Base-by-base conservation (phyloP, 371 early-diverging fungal genomes). In the Coemansia sp. region DNA sequence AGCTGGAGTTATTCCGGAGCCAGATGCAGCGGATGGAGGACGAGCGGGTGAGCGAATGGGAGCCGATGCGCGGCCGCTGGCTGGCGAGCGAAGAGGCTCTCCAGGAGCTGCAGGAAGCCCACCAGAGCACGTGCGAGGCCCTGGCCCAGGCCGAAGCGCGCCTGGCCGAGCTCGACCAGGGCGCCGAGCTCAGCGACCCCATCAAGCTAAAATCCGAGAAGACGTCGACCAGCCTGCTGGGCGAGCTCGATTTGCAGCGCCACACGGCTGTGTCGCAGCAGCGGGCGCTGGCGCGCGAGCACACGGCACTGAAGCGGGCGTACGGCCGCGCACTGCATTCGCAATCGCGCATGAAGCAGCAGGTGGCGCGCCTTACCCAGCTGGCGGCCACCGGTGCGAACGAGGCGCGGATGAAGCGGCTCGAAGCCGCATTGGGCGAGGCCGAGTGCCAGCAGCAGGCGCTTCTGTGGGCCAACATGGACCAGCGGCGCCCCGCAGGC, bases 381-480 rank as follows among this genome's bases (percentile, higher is more conserved):
- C 62, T 73, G 26, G 74, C 74, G 1, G 74, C 74, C 1, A 47
- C 62, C 0, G 68, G 70, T 3, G 71, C 70, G 2, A 62, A n/a
- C 53, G 74, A 73, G 47, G 60, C 71, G 13, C 70, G 74, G 9
- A 70, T 73, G 74, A 43, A 53, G 36, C 61, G 74, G 5, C 58
- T 73, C 26, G 74, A 73, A 35, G 74, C 74, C 1, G 74, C 74
- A 5, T 56, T 73, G 9, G 74, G 74, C 47, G 70, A 73, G 35
- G 70, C 70, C 36, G 74, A 73, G 58, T 68, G 74, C 32, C 70
- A 73, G 70, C 64, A 54, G 30, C 70, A 73, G 57, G 70, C 70
- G 13, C 55, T 73, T 34, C 42, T 65, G 20, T 71, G 67, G 63
- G 72, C 72, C n/a, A 62, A 45, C 60, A 67, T 63, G 63, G 67